Percentiles rank a stretch among this genome's conserved stretches.
Evolutionary conservation across 495 filamentous ascomycete species (phyloP).

Genomic region (Hypomontagnella monticulosa): DNA sequence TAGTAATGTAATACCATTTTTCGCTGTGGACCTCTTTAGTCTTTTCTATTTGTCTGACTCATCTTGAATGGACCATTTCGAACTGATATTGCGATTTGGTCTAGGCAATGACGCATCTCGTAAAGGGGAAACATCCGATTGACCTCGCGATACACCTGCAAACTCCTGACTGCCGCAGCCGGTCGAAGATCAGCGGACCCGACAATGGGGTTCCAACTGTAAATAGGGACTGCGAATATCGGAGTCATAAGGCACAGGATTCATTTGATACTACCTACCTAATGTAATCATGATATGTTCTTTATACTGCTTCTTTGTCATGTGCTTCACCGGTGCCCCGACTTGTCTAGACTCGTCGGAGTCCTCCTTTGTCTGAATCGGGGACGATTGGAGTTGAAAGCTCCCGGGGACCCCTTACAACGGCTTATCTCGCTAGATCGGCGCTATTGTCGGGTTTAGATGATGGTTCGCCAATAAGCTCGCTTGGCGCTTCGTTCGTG

Average conservation of each 20-base stretch:
- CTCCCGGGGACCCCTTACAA: conserved; percentile 9
- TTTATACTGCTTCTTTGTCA: no score
- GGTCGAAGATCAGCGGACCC: conserved; percentile 23
- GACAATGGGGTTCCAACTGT: conserved; percentile 9
- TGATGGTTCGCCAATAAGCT: conserved; percentile 21
- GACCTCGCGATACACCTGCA: background rate
- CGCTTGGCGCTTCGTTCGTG: conserved; percentile 24
- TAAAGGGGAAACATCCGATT: conserved; percentile 1
- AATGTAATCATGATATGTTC: no score
- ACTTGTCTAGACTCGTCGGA: background rate
- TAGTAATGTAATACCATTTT: conserved; percentile 10
- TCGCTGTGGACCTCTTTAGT: conserved; percentile 14
- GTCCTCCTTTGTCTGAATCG: conserved; percentile 10
- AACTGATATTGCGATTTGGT: conserved; percentile 18
- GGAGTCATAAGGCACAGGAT: conserved; percentile 2
- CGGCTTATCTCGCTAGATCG: conserved; percentile 40
- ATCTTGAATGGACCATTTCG: conserved; percentile 2
- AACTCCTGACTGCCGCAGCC: conserved; percentile 8
- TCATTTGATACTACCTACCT: background rate
- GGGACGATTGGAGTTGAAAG: conserved; percentile 5
- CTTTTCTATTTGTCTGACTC: conserved; percentile 15
- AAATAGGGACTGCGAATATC: background rate
- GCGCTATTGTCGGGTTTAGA: conserved; percentile 32
- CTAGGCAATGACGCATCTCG: conserved; percentile 5
- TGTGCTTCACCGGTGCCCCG: no score